A percentile compares a stretch with the other conserved stretches of the same genome.
Evolutionary conservation across 2,329 filamentous ascomycete genomes (phyloP).

Genomic region (Macroventuria anomochaeta): DNA sequence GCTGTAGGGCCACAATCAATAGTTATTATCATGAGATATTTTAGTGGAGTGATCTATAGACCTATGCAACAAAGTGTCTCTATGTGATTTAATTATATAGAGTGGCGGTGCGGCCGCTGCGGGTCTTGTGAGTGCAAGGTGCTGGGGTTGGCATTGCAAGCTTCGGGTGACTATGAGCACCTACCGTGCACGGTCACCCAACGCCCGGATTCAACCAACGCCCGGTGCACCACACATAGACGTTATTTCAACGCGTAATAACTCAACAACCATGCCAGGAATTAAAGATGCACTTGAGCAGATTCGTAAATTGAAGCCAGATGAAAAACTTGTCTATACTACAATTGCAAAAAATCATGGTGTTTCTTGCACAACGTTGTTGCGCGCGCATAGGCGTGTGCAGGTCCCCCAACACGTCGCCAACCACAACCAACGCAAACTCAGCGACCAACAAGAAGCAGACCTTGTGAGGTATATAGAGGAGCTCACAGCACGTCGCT

Average conservation of each 20-base stretch:
- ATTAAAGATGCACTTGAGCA: neutral
- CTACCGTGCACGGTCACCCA: no score
- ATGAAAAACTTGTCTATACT: neutral
- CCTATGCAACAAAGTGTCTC: no score
- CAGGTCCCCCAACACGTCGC: neutral
- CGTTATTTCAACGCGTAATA: neutral
- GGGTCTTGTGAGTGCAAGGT: no score
- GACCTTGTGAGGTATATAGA: slow-evolving; percentile 27
- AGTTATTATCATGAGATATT: no score
- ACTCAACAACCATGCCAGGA: neutral
- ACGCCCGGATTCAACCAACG: neutral
- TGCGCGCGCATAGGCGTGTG: neutral
- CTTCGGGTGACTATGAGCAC: no score
- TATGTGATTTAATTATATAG: no score
- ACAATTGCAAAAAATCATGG: neutral
- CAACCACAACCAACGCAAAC: neutral
- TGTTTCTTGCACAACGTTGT: neutral
- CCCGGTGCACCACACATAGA: neutral
- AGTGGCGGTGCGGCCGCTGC: no score
- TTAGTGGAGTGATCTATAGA: no score
- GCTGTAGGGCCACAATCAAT: no score
- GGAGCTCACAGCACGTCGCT: neutral
- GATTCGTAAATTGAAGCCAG: neutral
- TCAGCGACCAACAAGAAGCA: slow-evolving; percentile 13
- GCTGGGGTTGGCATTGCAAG: no score